Percentiles rank a stretch among this genome's conserved stretches.
phyloP scores from a whole-genome alignment of 805 yeast genomes.

The Trichomonascus vanleenenianus region DNA sequence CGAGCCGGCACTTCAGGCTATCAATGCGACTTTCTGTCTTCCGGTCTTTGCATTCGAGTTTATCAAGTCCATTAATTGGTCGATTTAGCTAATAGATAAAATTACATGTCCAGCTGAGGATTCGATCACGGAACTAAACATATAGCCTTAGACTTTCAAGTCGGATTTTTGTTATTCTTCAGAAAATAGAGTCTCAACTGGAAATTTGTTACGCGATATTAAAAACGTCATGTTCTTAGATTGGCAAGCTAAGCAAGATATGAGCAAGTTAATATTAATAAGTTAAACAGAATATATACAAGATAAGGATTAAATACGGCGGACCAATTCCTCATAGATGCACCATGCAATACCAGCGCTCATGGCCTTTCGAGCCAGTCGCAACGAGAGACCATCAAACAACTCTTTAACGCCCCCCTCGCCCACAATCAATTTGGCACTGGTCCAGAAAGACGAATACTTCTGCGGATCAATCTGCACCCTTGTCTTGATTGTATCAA shows the following conservation, averaged over 20 bases:
- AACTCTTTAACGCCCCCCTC: conserved; percentile 47
- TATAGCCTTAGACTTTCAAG: no score
- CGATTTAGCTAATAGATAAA: no score
- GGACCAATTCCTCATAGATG: conserved; percentile 80
- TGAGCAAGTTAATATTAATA: background rate
- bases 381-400: conserved; percentile 76
- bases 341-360: conserved; percentile 98
- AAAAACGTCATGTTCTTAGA: no score
- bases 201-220: no score
- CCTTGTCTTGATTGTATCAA: conserved; percentile 87
- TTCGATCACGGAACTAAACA: no score
- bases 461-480: conserved; percentile 62
- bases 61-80: background rate
- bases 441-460: conserved; percentile 36
- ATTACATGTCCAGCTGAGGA: no score
- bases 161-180: no score
- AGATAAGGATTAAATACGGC: conserved; percentile 7
- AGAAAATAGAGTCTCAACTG: no score
- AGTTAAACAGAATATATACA: background rate
- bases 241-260: background rate
- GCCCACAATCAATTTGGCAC: conserved; percentile 33
- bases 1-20: conserved; percentile 6
- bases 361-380: conserved; percentile 77
- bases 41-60: conserved; percentile 17
- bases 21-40: conserved; percentile 30